Percentiles rank a stretch among this genome's conserved stretches.
These are phyloP conservation scores for Pholiota molesta DNA, from an alignment of 768 basidiomycete species.

Conservation along the genomic window DNA sequence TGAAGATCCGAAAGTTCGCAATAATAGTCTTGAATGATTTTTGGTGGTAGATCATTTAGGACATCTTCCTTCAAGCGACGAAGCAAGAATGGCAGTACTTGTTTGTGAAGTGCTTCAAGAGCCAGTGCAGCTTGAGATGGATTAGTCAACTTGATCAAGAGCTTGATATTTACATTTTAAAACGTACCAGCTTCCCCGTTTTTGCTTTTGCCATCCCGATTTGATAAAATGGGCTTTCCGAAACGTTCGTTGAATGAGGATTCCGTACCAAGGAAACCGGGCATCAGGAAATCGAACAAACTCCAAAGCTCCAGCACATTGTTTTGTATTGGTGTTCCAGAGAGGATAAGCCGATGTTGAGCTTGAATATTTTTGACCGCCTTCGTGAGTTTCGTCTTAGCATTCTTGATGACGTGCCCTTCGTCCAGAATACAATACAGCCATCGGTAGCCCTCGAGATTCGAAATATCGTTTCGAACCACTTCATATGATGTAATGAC, in stretches of 20 bases:
- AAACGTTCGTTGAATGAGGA: slow-evolving; percentile 93
- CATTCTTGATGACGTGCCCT: slow-evolving; percentile 98
- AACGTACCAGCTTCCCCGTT: slow-evolving; percentile 89
- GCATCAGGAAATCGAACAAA: slow-evolving; percentile 99
- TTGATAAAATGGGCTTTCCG: slow-evolving; percentile 93
- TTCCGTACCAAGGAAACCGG: slow-evolving; percentile 97
- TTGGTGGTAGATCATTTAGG: slow-evolving; percentile 91
- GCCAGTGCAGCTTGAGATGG: slow-evolving; percentile 77
- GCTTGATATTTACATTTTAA: neutral
- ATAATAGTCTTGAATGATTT: slow-evolving; percentile 99
- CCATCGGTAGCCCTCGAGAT: slow-evolving; percentile 78
- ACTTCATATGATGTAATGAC: slow-evolving; percentile 98
- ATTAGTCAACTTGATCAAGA: neutral
- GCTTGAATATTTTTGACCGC: slow-evolving; percentile 91
- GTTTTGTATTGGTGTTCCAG: slow-evolving; percentile 98
- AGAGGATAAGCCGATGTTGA: slow-evolving; percentile 91
- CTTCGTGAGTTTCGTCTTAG: slow-evolving; percentile 96
- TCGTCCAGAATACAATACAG: slow-evolving; percentile 97
- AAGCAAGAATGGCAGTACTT: slow-evolving; percentile 97
- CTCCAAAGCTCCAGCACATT: slow-evolving; percentile 99
- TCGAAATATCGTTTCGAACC: slow-evolving; percentile 89
- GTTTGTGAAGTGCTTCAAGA: slow-evolving; percentile 95
- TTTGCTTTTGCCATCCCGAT: slow-evolving; percentile 93
- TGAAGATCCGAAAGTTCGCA: slow-evolving; percentile 96
- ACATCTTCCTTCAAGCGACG: slow-evolving; percentile 98